Evolutionary conservation across 208 protist genomes (phyloP).

Genomic region (Porcisia hertigi): DNA sequence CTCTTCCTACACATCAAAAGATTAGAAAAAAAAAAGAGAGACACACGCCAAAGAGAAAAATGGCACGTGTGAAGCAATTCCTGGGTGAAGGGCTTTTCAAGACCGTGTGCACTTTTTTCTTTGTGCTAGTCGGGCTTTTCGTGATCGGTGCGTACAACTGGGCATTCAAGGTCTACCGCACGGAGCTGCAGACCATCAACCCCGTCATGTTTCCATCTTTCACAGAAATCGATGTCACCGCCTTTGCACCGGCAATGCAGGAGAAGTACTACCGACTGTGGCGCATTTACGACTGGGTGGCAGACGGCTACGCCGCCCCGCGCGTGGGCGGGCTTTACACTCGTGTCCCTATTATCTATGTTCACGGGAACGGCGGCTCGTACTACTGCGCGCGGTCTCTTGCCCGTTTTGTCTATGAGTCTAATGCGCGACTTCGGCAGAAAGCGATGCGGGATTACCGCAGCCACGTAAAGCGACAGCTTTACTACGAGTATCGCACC

Average conservation of each 20-base stretch:
- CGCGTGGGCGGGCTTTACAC: slow-evolving; percentile 28
- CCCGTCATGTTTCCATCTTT: slow-evolving; percentile 55
- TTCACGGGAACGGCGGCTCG: slow-evolving; percentile 83
- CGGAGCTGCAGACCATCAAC: slow-evolving; percentile 53
- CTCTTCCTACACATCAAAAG: background rate
- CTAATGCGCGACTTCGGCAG: slow-evolving; percentile 49
- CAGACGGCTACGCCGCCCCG: slow-evolving; percentile 48
- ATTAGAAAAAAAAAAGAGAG: background rate
- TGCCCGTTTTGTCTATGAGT: slow-evolving; percentile 68
- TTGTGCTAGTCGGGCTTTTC: slow-evolving; percentile 34
- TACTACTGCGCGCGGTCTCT: slow-evolving; percentile 74
- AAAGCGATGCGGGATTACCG: slow-evolving; percentile 31
- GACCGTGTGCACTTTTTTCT: slow-evolving; percentile 29
- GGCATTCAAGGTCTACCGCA: slow-evolving; percentile 45
- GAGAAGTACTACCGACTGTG: slow-evolving; percentile 64
- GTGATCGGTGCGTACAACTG: slow-evolving; percentile 46
- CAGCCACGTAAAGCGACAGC: slow-evolving; percentile 40
- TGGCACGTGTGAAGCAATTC: background rate
- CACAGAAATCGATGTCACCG: slow-evolving; percentile 36
- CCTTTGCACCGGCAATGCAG: slow-evolving; percentile 22
- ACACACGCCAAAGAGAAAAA: background rate
- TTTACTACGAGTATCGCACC: slow-evolving; percentile 23
- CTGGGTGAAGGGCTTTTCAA: background rate
- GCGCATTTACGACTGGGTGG: slow-evolving; percentile 67
- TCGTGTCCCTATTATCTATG: slow-evolving; percentile 68